Evolutionary conservation across 208 protist species (phyloP), one percentile per base, ranked within the genome.

Genomic region (Leishmania aethiopica): DNA sequence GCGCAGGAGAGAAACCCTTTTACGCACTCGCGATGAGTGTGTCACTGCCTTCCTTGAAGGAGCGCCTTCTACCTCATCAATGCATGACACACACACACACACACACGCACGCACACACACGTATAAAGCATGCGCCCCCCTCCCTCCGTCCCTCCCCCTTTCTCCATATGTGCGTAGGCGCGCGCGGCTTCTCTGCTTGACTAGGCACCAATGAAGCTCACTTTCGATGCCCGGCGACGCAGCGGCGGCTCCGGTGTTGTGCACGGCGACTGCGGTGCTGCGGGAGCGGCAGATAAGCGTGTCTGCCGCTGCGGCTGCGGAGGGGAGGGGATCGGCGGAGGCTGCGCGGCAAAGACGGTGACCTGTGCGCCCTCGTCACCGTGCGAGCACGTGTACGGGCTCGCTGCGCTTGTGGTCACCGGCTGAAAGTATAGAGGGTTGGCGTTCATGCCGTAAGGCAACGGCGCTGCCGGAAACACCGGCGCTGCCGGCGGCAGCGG

Each of bases 161-260:
- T 35, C 45, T 55, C 45, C 45, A 13, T 74, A 10, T 53, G 11
- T 55, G 45, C 13, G 66, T 55, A 55, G 7, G 25, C 17, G 15
- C 0, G 45, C 1, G 19, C 42, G 42, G 25, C 47, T 59, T 59
- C 47, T 19, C 42, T n/a, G 28, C 45, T 7, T 51, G 55, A 8
- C 28, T 59, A 74, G 4, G 80, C 53, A 35, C 53, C 76, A 6
- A 80, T 15, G n/a, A 85, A 85, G 60, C 82, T 71, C 37, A 85
- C 82, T 37, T 74, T 77, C 53, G 82, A 85, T 62, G 55, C 72
- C 22, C 82, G 82, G 3, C 77, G 82, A 10, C 82, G 82, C 77
- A 85, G 77, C 37, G 66, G 57, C n/a, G 76, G 42, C 6, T 85
- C 82, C 10, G 75, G 69, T 5, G 76, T 47, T 8, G 51, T 45